A percentile compares a stretch with the other conserved stretches of the same genome.
These are phyloP conservation scores for Boletus edulis DNA, from an alignment of 768 basidiomycete genomes.

Conservation along the genomic window DNA sequence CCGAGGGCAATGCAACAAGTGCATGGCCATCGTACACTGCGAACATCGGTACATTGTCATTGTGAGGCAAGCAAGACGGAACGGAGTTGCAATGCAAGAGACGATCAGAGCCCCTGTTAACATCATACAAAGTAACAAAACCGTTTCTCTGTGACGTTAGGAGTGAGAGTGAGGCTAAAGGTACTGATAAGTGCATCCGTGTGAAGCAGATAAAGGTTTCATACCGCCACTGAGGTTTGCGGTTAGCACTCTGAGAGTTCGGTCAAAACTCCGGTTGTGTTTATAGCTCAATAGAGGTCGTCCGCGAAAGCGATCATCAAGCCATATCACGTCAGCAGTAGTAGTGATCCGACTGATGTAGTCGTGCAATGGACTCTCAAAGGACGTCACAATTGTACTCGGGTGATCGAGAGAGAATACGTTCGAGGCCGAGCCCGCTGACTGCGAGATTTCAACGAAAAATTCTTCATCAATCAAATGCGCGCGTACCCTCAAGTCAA, in stretches of 20 bases:
- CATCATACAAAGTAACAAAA: slow-evolving; percentile 64
- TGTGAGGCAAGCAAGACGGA: slow-evolving; percentile 40
- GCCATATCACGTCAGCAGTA: slow-evolving; percentile 64
- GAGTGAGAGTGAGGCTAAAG: slow-evolving; percentile 49
- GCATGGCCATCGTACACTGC: slow-evolving; percentile 32
- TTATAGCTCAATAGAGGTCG: slow-evolving; percentile 60
- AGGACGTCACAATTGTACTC: slow-evolving; percentile 49
- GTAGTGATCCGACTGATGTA: slow-evolving; percentile 54
- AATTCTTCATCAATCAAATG: background rate
- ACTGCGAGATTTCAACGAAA: slow-evolving; percentile 27
- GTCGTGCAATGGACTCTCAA: slow-evolving; percentile 44
- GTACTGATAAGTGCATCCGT: background rate
- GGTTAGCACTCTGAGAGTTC: slow-evolving; percentile 48
- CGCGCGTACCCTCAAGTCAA: slow-evolving; percentile 58
- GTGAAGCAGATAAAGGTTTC: slow-evolving; percentile 1
- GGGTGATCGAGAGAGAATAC: slow-evolving; percentile 36
- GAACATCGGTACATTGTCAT: slow-evolving; percentile 18
- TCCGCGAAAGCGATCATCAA: slow-evolving; percentile 58
- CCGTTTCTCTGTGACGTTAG: slow-evolving; percentile 59
- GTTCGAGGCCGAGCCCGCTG: slow-evolving; percentile 20
- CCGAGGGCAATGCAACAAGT: slow-evolving; percentile 29
- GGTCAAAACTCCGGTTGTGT: slow-evolving; percentile 61
- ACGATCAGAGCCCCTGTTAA: slow-evolving; percentile 38
- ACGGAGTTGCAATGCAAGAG: slow-evolving; percentile 43
- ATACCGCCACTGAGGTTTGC: slow-evolving; percentile 34